Evolutionary conservation across 2,329 filamentous ascomycete genomes (phyloP), one percentile per base, ranked within the genome.

Genomic region (Cytospora piceicola): DNA sequence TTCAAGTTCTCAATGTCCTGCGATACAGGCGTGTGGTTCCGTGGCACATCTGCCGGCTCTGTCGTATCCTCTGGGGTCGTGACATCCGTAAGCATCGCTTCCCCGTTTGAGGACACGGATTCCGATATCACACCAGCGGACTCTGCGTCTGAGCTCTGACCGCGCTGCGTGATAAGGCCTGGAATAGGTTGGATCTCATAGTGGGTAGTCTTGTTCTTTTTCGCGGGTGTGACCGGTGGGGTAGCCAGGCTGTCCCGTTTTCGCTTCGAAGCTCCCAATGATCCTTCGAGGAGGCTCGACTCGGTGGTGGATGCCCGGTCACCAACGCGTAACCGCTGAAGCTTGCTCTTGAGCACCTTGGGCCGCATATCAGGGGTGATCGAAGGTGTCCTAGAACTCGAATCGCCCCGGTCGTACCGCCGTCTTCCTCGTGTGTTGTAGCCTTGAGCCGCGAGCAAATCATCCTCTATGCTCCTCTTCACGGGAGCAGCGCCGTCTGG

Each of bases 351-450:
- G 30, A 75, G 75, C 27, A 87, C 75, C 17, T 81, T 80, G 1
- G 83, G 84, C 15, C 85, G 80, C 34, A 86, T 81, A 32, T 84
- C 82, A 1, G 85, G 85, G 0, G 82, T 84, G 30, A 84, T 80
- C 0, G 86, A 88, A 2, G 85, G 81, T 5, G 84, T 85, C 67
- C 86, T 79, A 22, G 86, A 89, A 7, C 79, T 79, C 53, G 78
- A 76, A 49, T 77, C 78, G 60, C 81, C 75, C 68, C 82, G 83
- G 49, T 83, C 82, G 32, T 83, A 84, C 66, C 85, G 77, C 69
- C 82, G 76, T 67, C 85, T 78, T 30, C 81, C 78, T 6, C 87
- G 82, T n/a, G 89, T 75, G 3, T 83, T 84, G 69, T 89, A 89
- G 1, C 80, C 81, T 52, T 83, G 82, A 0, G 73, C 64, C 7